Evolutionary conservation across 805 yeast genomes (phyloP), one percentile per base, ranked within the genome.

Genomic region (Lipomyces starkeyi): DNA sequence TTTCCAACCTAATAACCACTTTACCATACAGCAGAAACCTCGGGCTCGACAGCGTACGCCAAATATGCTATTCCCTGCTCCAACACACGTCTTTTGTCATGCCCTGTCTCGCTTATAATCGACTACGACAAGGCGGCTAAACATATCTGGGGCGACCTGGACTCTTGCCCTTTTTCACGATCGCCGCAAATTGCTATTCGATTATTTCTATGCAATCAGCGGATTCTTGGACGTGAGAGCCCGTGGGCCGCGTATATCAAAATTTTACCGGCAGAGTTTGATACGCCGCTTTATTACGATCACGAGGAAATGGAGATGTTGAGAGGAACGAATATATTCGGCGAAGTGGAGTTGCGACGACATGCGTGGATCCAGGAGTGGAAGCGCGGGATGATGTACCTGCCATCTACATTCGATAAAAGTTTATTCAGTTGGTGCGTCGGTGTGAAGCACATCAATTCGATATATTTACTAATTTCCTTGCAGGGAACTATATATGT

Each of bases 231-330:
- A 20, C 49, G 56, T 7, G 40, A 61, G 78, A 79, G 79, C 63
- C 53, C 67, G 25, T 79, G 78, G 79, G 53, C 56, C 2, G 84
- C 87, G 2, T 88, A 87, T 71, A 75, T 88, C 52, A 78, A 83
- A 54, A 74, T 80, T 14, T 76, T 88, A 22, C 90, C 91, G 1
- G 47, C 82, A 1, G 73, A 77, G 4, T 81, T 86, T 25, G 82
- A 83, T n/a, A 81, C 88, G 11, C 97, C 97, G 0, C 84, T 85
- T 63, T 86, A 85, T 71, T 93, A 93, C 92, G 79, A 79, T 40
- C 75, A 81, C 0, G 79, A 78, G 2, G 91, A 89, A 56, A 80
- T 85, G 63, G 76, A 78, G 4, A 74, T 83, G 43, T 76, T 93
- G 11, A 80, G 82, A 56, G 93, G 93, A 0, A 89, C 97, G 0